A percentile compares a stretch with the other conserved stretches of the same genome.
Conservation (phyloP, 805 yeast genomes). For the Saccharomycopsis microspora region DNA sequence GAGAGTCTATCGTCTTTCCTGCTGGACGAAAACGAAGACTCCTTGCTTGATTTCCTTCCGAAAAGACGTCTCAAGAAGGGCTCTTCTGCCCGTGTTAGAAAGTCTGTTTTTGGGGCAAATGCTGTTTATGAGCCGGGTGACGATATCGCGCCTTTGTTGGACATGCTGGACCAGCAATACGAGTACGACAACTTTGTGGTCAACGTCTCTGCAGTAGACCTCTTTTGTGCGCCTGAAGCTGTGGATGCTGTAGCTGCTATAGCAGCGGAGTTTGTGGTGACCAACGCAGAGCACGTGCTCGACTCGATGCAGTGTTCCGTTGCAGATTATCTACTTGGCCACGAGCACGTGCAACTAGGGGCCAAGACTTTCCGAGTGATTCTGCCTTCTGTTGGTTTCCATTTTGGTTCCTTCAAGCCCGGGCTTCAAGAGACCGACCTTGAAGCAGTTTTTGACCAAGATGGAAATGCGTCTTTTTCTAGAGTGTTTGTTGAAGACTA, state of each 20-base stretch:
- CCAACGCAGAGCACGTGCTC: conserved; percentile 37
- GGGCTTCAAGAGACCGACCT: neutral
- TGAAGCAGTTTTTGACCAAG: neutral
- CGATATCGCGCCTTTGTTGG: conserved; percentile 7
- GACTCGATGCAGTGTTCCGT: conserved; percentile 58
- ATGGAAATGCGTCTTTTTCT: conserved; percentile 2
- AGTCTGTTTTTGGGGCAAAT: conserved; percentile 8
- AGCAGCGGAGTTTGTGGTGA: conserved; percentile 24
- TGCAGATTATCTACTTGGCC: conserved; percentile 30
- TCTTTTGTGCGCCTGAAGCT: conserved; percentile 34
- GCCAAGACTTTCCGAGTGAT: conserved; percentile 35
- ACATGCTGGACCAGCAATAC: conserved; percentile 26
- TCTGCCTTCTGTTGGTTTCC: conserved; percentile 32
- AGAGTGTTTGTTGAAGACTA: conserved; percentile 16
- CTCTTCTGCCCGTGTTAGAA: neutral
- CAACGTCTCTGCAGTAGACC: conserved; percentile 40
- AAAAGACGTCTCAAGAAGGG: conserved; percentile 2
- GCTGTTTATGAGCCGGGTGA: neutral
- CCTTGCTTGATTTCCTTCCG: conserved; percentile 14
- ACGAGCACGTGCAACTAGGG: conserved; percentile 24
- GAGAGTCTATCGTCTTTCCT: too few species aligned
- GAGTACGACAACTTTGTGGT: conserved; percentile 46
- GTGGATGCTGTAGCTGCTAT: conserved; percentile 29
- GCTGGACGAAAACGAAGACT: neutral
- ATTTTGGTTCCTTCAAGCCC: conserved; percentile 25